These are phyloP conservation scores for Fusarium sacchari DNA, from an alignment of 2,329 filamentous ascomycete genomes.

Conservation along the genomic window DNA sequence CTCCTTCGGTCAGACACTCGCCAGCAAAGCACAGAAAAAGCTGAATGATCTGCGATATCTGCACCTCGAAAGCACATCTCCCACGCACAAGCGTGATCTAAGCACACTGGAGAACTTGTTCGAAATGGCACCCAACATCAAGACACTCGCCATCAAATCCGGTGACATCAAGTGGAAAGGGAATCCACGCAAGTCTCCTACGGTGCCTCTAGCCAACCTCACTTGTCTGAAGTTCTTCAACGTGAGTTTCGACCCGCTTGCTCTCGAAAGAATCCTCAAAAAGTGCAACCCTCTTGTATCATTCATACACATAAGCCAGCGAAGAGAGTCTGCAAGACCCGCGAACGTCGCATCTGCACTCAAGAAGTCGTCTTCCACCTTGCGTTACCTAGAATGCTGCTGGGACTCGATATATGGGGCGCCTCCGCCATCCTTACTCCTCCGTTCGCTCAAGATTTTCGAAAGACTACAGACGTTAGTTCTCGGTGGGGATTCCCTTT, in stretches of 20 bases:
- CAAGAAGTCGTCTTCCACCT: accelerated
- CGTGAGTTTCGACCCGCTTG: accelerated
- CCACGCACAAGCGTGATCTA: accelerated
- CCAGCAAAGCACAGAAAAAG: accelerated
- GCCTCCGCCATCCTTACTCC: accelerated
- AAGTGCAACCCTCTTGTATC: not conserved
- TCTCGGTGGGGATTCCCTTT: not conserved
- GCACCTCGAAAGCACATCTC: not conserved
- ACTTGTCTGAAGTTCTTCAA: not conserved
- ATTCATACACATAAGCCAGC: not conserved
- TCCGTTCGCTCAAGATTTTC: not conserved
- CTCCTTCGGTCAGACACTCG: accelerated
- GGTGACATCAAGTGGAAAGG: accelerated
- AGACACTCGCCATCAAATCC: not conserved
- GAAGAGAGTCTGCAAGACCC: accelerated
- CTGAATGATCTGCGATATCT: not conserved
- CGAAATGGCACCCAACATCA: not conserved
- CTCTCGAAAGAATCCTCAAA: accelerated
- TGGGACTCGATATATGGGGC: accelerated
- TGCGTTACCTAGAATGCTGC: not conserved
- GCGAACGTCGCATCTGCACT: accelerated
- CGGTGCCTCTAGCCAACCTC: not conserved
- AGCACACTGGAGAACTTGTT: not conserved
- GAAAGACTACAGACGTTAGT: not conserved
- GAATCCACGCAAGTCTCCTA: not conserved